phyloP scores from a whole-genome alignment of 2,329 filamentous ascomycete genomes.

The Saccharata proteae region DNA sequence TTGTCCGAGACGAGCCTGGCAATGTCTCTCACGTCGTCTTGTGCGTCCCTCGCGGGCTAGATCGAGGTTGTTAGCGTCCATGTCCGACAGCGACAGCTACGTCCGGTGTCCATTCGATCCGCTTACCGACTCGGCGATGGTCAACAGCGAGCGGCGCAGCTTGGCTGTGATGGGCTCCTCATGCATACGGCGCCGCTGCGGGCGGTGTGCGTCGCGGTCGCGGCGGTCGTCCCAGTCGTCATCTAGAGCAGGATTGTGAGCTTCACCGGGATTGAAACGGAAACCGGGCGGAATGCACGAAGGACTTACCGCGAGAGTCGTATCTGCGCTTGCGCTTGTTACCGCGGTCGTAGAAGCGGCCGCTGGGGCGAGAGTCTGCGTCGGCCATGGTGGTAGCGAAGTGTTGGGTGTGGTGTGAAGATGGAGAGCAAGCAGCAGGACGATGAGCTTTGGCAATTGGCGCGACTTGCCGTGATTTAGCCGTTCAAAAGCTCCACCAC shows the following conservation, averaged over 20 bases:
- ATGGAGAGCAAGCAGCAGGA: background rate
- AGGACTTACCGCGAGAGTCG: too few species aligned
- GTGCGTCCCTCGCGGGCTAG: conserved; percentile 11
- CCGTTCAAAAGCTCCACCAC: too few species aligned
- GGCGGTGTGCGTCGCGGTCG: conserved; percentile 17
- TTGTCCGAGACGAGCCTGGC: conserved; percentile 63
- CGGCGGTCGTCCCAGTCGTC: conserved; percentile 19
- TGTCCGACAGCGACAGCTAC: background rate
- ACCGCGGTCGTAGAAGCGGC: conserved; percentile 8
- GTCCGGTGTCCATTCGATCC: background rate
- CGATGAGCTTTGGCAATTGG: too few species aligned
- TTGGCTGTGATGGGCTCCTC: conserved; percentile 23
- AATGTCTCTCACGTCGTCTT: conserved; percentile 25
- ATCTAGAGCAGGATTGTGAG: conserved; percentile 5
- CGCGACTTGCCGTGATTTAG: too few species aligned
- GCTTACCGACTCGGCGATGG: conserved; percentile 24
- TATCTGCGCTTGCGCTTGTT: conserved; percentile 65
- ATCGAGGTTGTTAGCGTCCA: background rate
- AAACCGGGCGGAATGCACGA: too few species aligned
- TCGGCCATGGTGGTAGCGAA: conserved; percentile 3
- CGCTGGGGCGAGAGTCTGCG: conserved; percentile 12
- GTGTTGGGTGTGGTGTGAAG: too few species aligned
- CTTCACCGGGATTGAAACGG: too few species aligned
- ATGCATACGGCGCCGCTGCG: conserved; percentile 20
- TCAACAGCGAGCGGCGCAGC: conserved; percentile 21